Evolutionary conservation across 805 yeast species (phyloP).

Genomic region (Starmerella vitae): DNA sequence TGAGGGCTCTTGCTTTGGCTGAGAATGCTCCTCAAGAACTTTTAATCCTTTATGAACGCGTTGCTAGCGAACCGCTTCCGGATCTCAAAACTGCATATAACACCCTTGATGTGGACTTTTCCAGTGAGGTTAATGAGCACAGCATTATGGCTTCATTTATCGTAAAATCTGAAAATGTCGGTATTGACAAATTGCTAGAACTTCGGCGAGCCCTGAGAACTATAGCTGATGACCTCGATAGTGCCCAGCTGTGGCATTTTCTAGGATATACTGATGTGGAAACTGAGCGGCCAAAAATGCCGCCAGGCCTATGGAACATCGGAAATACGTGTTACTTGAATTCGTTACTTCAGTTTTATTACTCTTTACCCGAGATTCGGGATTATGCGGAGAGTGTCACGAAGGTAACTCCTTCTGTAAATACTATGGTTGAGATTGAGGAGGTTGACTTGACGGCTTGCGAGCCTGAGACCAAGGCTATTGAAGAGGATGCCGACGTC

Average conservation of each 20-base stretch:
- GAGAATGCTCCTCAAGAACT: neutral
- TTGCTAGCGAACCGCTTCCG: constrained; percentile 22
- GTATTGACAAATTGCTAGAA: constrained; percentile 38
- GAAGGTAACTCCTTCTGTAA: neutral
- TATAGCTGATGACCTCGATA: constrained; percentile 42
- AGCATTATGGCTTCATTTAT: constrained; percentile 64
- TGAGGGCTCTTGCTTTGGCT: constrained; percentile 9
- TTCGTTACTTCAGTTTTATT: constrained; percentile 80
- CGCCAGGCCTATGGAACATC: constrained; percentile 84
- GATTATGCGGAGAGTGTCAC: constrained; percentile 38
- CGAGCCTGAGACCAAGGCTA: neutral
- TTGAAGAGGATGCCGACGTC: neutral
- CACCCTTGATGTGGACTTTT: constrained; percentile 36
- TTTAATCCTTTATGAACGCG: constrained; percentile 7
- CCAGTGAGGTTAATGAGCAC: constrained; percentile 42
- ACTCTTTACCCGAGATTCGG: constrained; percentile 70
- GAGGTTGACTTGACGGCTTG: neutral
- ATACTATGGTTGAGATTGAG: neutral
- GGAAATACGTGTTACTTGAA: constrained; percentile 94
- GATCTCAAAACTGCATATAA: constrained; percentile 37
- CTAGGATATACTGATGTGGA: constrained; percentile 29
- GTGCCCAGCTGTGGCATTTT: constrained; percentile 40
- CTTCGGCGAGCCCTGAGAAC: constrained; percentile 45
- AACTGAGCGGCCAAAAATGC: constrained; percentile 32
- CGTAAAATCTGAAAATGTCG: constrained; percentile 38